These are phyloP conservation scores for Acanthamoeba castellanii DNA, from an alignment of 208 protist species.

Conservation along the genomic window DNA sequence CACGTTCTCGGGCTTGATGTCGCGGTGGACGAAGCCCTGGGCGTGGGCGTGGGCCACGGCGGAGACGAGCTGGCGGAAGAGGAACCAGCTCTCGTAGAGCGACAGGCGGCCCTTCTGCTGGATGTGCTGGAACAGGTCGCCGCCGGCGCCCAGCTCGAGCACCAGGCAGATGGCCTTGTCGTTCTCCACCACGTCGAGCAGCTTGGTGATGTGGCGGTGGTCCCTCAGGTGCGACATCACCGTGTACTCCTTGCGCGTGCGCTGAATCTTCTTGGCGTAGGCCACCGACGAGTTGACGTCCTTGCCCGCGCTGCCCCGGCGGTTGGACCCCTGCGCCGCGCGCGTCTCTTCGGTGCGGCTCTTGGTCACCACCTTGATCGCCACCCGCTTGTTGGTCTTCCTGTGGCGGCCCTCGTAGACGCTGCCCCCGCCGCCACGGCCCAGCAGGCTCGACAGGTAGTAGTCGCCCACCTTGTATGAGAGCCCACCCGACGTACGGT, in stretches of 20 bases:
- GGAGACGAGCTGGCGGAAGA: conserved; percentile 81
- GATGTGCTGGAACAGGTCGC: conserved; percentile 85
- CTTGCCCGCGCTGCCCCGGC: conserved; percentile 4
- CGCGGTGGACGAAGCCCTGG: conserved; percentile 83
- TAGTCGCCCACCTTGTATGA: conserved; percentile 56
- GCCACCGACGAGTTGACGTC: conserved; percentile 40
- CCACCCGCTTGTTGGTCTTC: conserved; percentile 30
- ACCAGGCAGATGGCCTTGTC: conserved; percentile 78
- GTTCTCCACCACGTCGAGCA: conserved; percentile 78
- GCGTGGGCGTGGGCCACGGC: conserved; percentile 83
- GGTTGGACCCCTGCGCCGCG: background rate
- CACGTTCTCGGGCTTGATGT: conserved; percentile 85
- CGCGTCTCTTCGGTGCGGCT: background rate
- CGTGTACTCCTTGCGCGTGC: conserved; percentile 60
- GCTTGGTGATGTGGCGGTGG: conserved; percentile 70
- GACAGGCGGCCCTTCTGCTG: conserved; percentile 57
- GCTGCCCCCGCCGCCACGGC: background rate
- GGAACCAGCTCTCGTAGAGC: conserved; percentile 75
- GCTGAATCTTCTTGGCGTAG: conserved; percentile 65
- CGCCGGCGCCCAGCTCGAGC: conserved; percentile 74
- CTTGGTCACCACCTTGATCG: conserved; percentile 56
- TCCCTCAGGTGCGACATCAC: background rate
- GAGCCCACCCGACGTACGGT: background rate
- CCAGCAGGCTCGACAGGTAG: conserved; percentile 46
- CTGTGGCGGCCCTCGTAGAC: conserved; percentile 52